phyloP scores from a whole-genome alignment of 2,329 filamentous ascomycete species.

The Fusarium virguliforme region DNA sequence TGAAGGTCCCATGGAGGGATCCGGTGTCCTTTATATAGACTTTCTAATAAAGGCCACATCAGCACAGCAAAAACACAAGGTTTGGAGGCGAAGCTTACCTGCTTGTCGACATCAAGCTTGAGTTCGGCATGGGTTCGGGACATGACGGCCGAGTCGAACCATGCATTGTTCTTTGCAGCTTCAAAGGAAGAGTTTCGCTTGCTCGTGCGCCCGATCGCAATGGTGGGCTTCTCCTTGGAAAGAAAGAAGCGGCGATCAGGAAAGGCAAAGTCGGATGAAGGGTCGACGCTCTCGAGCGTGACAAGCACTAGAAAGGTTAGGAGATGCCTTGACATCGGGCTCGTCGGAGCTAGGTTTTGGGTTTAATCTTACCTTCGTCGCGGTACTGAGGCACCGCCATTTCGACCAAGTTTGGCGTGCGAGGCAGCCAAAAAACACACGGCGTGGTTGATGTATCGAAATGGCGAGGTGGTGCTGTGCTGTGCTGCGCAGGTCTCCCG shows the following conservation, averaged over 20 bases:
- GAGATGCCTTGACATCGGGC: background rate
- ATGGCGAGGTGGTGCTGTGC: conserved; percentile 23
- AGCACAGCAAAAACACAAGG: conserved; percentile 24
- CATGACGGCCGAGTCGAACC: conserved; percentile 81
- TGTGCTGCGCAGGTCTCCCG: conserved; percentile 29
- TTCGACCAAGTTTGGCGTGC: conserved; percentile 10
- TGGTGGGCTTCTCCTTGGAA: conserved; percentile 49
- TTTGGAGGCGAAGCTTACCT: conserved; percentile 57
- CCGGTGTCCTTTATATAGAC: conserved; percentile 63
- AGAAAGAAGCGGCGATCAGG: conserved; percentile 54
- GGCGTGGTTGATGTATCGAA: conserved; percentile 21
- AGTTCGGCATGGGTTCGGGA: conserved; percentile 77
- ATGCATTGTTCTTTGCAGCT: conserved; percentile 70
- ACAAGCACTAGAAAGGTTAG: conserved; percentile 53
- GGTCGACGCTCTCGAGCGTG: conserved; percentile 49
- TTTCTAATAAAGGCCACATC: conserved; percentile 55
- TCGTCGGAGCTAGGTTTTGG: background rate
- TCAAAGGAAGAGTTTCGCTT: conserved; percentile 56
- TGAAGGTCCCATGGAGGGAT: conserved; percentile 70
- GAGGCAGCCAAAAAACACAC: conserved; percentile 14
- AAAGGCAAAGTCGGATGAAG: conserved; percentile 41
- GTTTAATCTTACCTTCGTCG: conserved; percentile 45
- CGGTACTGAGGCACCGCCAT: conserved; percentile 50
- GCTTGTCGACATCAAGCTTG: conserved; percentile 59
- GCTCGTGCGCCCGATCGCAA: conserved; percentile 64